phyloP scores from a whole-genome alignment of 1,284 basidiomycete species.

The Cryptococcus maquisensis region DNA sequence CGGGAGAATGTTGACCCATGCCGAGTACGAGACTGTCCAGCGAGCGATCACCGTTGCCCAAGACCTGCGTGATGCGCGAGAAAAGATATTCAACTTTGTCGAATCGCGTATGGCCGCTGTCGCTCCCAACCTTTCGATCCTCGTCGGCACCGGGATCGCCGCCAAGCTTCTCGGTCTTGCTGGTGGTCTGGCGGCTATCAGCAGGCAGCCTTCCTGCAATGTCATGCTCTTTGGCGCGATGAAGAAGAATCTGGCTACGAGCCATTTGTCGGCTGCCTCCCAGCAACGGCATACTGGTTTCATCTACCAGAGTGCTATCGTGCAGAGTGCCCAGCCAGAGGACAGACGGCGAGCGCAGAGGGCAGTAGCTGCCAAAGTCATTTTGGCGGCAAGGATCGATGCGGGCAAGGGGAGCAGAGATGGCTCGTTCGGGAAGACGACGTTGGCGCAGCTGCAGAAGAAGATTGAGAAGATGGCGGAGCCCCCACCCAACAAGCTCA shows the following conservation, averaged over 20 bases:
- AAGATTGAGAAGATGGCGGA: conserved; percentile 88
- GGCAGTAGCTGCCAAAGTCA: conserved; percentile 74
- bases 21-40: conserved; percentile 75
- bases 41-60: conserved; percentile 84
- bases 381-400: conserved; percentile 89
- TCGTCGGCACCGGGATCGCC: conserved; percentile 96
- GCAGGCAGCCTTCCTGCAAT: conserved; percentile 94
- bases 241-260: conserved; percentile 77
- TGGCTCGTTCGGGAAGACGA: conserved; percentile 72
- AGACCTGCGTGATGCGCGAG: conserved; percentile 78
- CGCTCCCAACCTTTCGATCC: conserved; percentile 94
- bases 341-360: conserved; percentile 89
- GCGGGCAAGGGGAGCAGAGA: conserved; percentile 70
- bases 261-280: conserved; percentile 59
- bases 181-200: conserved; percentile 82
- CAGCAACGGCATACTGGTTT: conserved; percentile 94
- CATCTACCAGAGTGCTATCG: conserved; percentile 86
- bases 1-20: conserved; percentile 66
- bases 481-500: conserved; percentile 88
- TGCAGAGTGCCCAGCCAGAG: conserved; percentile 81
- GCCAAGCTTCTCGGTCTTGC: conserved; percentile 97
- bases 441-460: conserved; percentile 82
- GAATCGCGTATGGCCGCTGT: conserved; percentile 98
- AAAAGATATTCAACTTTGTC: conserved; percentile 97
- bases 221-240: conserved; percentile 92